A percentile compares a stretch with the other conserved stretches of the same genome.
Evolutionary conservation across 805 yeast genomes (phyloP).

Genomic region (Candida railenensis): DNA sequence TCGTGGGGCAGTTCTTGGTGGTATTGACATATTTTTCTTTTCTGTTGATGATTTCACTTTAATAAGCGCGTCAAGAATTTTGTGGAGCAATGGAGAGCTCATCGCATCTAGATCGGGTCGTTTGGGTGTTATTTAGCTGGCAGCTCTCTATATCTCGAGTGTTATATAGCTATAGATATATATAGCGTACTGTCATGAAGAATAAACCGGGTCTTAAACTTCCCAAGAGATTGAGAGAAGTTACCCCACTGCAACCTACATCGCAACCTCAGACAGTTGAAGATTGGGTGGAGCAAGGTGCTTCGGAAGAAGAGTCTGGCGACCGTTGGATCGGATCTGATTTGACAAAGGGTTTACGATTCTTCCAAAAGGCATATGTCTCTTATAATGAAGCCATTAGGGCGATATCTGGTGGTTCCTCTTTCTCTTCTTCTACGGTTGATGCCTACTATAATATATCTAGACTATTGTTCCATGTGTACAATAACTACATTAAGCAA

Average conservation of each 20-base stretch:
- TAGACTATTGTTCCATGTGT: constrained; percentile 59
- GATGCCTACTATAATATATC: constrained; percentile 62
- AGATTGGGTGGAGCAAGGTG: constrained; percentile 56
- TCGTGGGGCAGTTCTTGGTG: no score
- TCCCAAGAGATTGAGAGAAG: constrained; percentile 9
- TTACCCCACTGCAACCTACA: not conserved
- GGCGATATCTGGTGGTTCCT: constrained; percentile 1
- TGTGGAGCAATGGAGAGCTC: no score
- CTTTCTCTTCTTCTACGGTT: constrained; percentile 10
- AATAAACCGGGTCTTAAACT: constrained; percentile 4
- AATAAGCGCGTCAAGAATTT: no score
- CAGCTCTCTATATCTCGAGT: no score
- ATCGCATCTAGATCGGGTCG: no score
- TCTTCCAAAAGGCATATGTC: constrained; percentile 57
- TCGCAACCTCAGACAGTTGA: constrained; percentile 41
- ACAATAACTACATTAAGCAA: constrained; percentile 46
- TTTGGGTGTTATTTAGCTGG: no score
- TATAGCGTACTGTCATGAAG: no score
- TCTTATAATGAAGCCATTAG: constrained; percentile 40
- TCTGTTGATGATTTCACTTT: no score
- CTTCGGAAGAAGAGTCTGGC: constrained; percentile 68
- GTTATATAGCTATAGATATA: no score
- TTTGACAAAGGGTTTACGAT: constrained; percentile 59
- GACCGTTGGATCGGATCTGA: constrained; percentile 73
- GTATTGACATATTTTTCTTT: no score